Evolutionary conservation across 2,329 filamentous ascomycete genomes (phyloP).

Genomic region (Neophaeococcomyces mojaviensis): DNA sequence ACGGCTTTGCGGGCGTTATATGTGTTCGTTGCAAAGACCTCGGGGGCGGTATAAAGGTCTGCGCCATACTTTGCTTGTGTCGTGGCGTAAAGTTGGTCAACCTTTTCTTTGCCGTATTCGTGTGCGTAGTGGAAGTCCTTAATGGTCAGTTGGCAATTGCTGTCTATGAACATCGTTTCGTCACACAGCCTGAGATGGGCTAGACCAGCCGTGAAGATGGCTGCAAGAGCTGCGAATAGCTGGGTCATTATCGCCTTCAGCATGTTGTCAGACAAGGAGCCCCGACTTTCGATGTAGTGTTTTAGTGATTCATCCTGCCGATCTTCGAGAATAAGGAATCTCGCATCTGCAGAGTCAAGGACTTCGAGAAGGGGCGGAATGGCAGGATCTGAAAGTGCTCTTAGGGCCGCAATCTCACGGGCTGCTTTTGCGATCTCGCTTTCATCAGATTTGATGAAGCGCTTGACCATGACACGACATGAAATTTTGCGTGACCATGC

Average conservation of each 20-base stretch:
- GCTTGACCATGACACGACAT: no score
- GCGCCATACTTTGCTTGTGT: background rate
- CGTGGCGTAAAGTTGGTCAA: background rate
- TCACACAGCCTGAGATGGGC: slow-evolving; percentile 3
- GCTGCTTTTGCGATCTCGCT: background rate
- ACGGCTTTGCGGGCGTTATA: slow-evolving; percentile 9
- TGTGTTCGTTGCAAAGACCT: slow-evolving; percentile 3
- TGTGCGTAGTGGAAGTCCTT: background rate
- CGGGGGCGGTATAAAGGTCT: slow-evolving; percentile 4
- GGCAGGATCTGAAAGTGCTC: background rate
- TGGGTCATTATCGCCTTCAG: slow-evolving; percentile 3
- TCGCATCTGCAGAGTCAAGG: background rate
- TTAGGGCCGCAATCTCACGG: slow-evolving; percentile 2
- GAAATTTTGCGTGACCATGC: no score
- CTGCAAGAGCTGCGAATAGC: slow-evolving; percentile 2
- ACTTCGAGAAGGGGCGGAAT: slow-evolving; percentile 2
- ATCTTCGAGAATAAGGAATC: background rate
- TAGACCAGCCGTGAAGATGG: slow-evolving; percentile 4
- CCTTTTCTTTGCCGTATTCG: slow-evolving; percentile 1
- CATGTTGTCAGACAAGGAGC: background rate
- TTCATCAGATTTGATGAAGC: no score
- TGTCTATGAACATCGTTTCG: slow-evolving; percentile 1
- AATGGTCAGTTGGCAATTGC: background rate
- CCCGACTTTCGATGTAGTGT: background rate
- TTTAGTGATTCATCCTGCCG: background rate